These are phyloP conservation scores for Komagataea norvegica DNA, from an alignment of 1,139 yeast species.

Conservation along the genomic window DNA sequence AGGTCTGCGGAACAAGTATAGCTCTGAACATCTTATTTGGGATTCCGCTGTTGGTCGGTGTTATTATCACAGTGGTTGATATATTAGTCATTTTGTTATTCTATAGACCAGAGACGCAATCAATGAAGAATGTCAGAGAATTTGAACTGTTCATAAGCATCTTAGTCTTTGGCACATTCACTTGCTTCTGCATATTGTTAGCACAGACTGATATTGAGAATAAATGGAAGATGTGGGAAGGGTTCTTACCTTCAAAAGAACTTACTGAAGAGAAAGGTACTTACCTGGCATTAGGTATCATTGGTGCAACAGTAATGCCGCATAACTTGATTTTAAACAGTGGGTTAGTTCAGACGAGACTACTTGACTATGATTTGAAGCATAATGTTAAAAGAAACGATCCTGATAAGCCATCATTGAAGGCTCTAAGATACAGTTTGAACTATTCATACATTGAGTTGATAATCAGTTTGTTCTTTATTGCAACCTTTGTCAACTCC, in stretches of 20 bases:
- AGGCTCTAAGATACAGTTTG: slow-evolving; percentile 68
- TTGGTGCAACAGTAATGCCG: slow-evolving; percentile 99
- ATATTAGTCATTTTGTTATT: slow-evolving; percentile 83
- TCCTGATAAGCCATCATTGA: slow-evolving; percentile 53
- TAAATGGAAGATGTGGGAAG: slow-evolving; percentile 53
- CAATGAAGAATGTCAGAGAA: slow-evolving; percentile 64
- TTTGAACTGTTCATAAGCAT: slow-evolving; percentile 79
- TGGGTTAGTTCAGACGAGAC: slow-evolving; percentile 86
- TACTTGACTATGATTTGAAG: slow-evolving; percentile 72
- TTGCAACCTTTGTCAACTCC: slow-evolving; percentile 81
- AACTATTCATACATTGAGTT: slow-evolving; percentile 71
- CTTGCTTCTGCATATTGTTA: slow-evolving; percentile 80
- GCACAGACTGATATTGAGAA: slow-evolving; percentile 58
- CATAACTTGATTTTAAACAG: slow-evolving; percentile 90
- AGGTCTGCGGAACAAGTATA: slow-evolving; percentile 90
- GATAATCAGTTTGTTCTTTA: slow-evolving; percentile 66
- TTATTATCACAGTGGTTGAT: slow-evolving; percentile 75
- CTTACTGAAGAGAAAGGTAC: slow-evolving; percentile 78
- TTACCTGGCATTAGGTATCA: slow-evolving; percentile 80
- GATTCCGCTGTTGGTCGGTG: slow-evolving; percentile 77
- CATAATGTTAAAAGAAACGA: slow-evolving; percentile 33
- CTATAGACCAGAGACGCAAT: slow-evolving; percentile 81
- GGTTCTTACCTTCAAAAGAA: slow-evolving; percentile 73
- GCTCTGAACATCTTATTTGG: slow-evolving; percentile 77
- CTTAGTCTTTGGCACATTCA: slow-evolving; percentile 75